A percentile compares a stretch with the other conserved stretches of the same genome.
phyloP scores from a whole-genome alignment of 108 stramenopile genomes.

The Nitzschia palea region DNA sequence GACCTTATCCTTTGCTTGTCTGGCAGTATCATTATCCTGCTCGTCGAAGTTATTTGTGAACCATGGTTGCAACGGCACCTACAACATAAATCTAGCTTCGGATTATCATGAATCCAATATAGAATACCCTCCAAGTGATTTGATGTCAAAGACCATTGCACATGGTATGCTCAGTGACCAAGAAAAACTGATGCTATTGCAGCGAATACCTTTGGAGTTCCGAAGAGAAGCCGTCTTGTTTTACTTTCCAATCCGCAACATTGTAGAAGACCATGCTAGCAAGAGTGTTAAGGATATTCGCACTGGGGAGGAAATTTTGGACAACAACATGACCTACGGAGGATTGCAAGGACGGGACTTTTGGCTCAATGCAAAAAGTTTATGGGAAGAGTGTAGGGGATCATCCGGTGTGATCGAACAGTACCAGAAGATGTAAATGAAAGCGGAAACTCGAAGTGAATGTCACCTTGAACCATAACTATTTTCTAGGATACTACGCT shows the following conservation, averaged over 20 bases:
- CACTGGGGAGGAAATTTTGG: slow-evolving; percentile 21
- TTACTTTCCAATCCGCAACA: background rate
- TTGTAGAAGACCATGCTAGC: background rate
- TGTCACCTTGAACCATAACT: no score
- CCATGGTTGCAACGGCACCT: slow-evolving; percentile 41
- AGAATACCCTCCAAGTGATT: background rate
- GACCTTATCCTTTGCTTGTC: no score
- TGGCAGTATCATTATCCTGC: no score
- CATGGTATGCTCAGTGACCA: background rate
- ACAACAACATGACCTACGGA: slow-evolving; percentile 23
- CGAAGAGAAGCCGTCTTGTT: background rate
- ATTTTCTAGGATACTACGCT: no score
- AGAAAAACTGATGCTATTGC: background rate
- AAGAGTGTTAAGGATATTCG: background rate
- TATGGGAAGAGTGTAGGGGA: slow-evolving; percentile 17
- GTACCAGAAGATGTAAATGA: no score
- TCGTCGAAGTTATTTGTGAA: slow-evolving; percentile 34
- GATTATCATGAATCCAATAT: background rate
- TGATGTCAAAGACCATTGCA: no score
- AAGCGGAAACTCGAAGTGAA: no score
- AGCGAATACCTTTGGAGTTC: background rate
- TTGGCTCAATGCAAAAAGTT: background rate
- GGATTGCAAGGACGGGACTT: slow-evolving; percentile 10
- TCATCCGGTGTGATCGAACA: slow-evolving; percentile 8
- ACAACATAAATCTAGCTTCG: slow-evolving; percentile 11